Evolutionary conservation across 345 rosid species (phyloP).

Genomic region (Turritis glabra): DNA sequence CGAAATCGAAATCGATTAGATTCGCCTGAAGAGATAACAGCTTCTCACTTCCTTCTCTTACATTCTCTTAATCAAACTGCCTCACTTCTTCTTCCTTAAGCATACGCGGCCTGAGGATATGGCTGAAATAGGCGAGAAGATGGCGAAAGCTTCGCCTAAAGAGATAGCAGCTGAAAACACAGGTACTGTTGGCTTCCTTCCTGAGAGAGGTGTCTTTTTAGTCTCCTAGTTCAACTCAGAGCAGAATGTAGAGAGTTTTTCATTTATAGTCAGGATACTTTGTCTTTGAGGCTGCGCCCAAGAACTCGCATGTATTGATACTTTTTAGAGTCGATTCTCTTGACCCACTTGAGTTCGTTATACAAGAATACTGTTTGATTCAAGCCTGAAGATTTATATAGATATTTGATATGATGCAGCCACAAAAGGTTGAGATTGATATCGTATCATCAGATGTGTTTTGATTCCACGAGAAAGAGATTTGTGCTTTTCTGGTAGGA

Average conservation of each 20-base stretch:
- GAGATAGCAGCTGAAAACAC: constrained; percentile 79
- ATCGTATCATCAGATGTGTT: background rate
- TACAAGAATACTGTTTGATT: background rate
- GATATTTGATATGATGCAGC: background rate
- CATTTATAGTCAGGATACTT: too few species aligned
- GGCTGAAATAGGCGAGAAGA: constrained; percentile 86
- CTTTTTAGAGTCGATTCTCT: background rate
- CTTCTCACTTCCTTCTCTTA: too few species aligned
- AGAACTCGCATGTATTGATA: background rate
- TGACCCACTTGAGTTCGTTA: background rate
- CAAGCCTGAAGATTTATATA: constrained; percentile 7
- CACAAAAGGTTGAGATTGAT: background rate
- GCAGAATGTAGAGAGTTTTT: too few species aligned
- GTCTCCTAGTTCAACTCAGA: background rate
- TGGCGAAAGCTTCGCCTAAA: constrained; percentile 84
- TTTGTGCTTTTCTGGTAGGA: background rate
- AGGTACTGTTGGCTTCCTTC: constrained; percentile 48
- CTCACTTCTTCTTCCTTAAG: too few species aligned
- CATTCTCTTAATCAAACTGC: too few species aligned
- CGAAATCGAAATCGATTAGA: too few species aligned
- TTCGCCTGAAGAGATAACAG: too few species aligned
- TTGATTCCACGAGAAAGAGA: background rate
- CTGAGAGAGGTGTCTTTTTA: background rate
- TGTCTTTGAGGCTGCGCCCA: too few species aligned
- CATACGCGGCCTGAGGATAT: constrained; percentile 77